Conservation (phyloP, 495 filamentous ascomycete genomes). For the Aspergillus heteromorphus region DNA sequence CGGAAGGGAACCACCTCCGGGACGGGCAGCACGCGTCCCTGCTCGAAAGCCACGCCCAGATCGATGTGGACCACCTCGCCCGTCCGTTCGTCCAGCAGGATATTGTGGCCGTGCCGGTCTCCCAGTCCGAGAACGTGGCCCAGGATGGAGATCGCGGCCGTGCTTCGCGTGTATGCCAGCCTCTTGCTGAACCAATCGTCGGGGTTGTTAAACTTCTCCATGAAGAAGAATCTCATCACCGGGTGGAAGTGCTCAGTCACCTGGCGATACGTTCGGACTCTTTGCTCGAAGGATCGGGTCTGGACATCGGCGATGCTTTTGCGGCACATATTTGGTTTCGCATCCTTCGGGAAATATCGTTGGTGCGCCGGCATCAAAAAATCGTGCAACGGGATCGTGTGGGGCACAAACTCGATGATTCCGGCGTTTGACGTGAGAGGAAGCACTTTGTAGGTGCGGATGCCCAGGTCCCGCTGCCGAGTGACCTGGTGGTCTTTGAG, state of each 20-base stretch:
- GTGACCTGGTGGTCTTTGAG: constrained; percentile 80
- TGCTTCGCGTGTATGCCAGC: constrained; percentile 84
- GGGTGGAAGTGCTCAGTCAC: constrained; percentile 79
- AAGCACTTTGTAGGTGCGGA: constrained; percentile 93
- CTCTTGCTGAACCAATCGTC: constrained; percentile 91
- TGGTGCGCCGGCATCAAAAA: constrained; percentile 88
- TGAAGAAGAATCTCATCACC: constrained; percentile 95
- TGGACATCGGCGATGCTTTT: constrained; percentile 71
- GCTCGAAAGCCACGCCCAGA: constrained; percentile 91
- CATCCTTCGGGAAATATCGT: constrained; percentile 77
- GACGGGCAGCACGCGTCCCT: constrained; percentile 85
- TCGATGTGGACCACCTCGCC: constrained; percentile 97
- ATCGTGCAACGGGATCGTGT: constrained; percentile 86
- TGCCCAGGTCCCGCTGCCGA: constrained; percentile 77
- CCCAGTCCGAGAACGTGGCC: constrained; percentile 93
- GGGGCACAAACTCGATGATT: constrained; percentile 93
- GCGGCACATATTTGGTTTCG: constrained; percentile 66
- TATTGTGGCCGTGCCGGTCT: constrained; percentile 94
- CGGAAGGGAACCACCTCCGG: constrained; percentile 95
- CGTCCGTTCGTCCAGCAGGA: constrained; percentile 81
- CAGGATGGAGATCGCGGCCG: constrained; percentile 90
- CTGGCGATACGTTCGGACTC: constrained; percentile 66
- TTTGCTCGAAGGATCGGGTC: constrained; percentile 57
- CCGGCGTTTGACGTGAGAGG: constrained; percentile 78
- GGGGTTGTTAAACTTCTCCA: constrained; percentile 88